These are phyloP conservation scores for Phyllachora maydis DNA, from an alignment of 2,329 filamentous ascomycete genomes.

Conservation along the genomic window DNA sequence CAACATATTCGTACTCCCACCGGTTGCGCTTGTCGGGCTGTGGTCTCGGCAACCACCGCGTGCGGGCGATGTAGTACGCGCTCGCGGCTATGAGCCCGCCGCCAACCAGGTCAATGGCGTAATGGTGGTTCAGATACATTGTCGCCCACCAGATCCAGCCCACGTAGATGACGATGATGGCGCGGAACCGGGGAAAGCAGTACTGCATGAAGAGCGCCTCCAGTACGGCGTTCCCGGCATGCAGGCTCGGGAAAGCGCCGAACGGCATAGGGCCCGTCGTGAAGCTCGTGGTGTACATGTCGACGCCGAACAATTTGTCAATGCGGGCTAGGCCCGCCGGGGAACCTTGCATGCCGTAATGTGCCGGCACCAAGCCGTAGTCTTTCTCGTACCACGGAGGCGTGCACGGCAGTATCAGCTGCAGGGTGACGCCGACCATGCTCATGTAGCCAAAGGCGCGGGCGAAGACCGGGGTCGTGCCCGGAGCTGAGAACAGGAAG, in stretches of 20 bases:
- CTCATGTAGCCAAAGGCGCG: slow-evolving; percentile 86
- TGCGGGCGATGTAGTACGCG: slow-evolving; percentile 65
- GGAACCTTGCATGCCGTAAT: slow-evolving; percentile 78
- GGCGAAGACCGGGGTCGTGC: slow-evolving; percentile 67
- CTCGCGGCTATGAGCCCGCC: slow-evolving; percentile 62
- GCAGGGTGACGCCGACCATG: slow-evolving; percentile 68
- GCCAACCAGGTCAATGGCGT: slow-evolving; percentile 77
- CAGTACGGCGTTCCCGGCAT: slow-evolving; percentile 73
- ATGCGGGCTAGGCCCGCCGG: slow-evolving; percentile 78
- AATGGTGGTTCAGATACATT: slow-evolving; percentile 96
- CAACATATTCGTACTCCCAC: slow-evolving; percentile 92
- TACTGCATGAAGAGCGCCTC: slow-evolving; percentile 87
- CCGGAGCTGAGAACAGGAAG: slow-evolving; percentile 77
- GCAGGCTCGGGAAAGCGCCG: slow-evolving; percentile 83
- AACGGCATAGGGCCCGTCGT: slow-evolving; percentile 82
- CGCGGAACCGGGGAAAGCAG: slow-evolving; percentile 67
- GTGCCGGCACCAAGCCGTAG: slow-evolving; percentile 75
- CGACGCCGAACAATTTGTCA: slow-evolving; percentile 74
- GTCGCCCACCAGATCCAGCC: slow-evolving; percentile 97
- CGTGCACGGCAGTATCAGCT: slow-evolving; percentile 81
- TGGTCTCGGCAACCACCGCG: slow-evolving; percentile 60
- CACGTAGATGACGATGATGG: slow-evolving; percentile 64
- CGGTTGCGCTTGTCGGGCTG: slow-evolving; percentile 72
- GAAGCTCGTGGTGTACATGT: slow-evolving; percentile 86
- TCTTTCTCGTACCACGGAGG: slow-evolving; percentile 94